A percentile compares a stretch with the other conserved stretches of the same genome.
Conservation (phyloP, 345 rosid species). For the Brassica rapa region DNA sequence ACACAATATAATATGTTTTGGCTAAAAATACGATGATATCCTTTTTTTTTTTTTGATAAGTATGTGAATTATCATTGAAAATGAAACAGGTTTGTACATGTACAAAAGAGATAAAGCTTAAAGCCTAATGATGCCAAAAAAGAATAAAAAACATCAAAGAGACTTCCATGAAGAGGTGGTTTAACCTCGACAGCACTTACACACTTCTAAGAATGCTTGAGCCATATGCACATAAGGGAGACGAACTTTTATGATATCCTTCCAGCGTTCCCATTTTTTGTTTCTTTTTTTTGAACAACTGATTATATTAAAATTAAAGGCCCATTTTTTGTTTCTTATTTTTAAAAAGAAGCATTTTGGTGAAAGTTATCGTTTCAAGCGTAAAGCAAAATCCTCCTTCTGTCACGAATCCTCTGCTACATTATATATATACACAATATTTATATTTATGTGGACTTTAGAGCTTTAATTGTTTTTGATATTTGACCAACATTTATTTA, state of each 20-base stretch:
- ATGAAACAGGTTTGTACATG: too few species aligned
- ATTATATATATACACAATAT: neutral
- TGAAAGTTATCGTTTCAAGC: constrained; percentile 30
- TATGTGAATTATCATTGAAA: too few species aligned
- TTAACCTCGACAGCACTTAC: too few species aligned
- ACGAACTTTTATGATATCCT: constrained; percentile 1
- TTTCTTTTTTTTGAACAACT: neutral
- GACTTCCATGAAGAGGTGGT: too few species aligned
- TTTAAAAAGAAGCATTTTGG: neutral
- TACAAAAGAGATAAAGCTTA: too few species aligned
- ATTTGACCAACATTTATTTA: neutral
- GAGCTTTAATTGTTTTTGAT: neutral
- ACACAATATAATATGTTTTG: neutral
- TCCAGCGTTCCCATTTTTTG: neutral
- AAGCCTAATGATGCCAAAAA: too few species aligned
- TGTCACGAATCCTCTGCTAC: constrained; percentile 36
- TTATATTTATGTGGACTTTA: neutral
- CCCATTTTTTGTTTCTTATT: neutral
- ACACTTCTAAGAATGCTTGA: too few species aligned
- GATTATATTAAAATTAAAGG: too few species aligned
- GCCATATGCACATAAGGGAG: too few species aligned
- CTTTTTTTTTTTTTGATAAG: neutral
- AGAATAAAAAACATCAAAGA: too few species aligned
- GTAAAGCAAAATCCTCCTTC: constrained; percentile 30
- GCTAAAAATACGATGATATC: constrained; percentile 11